Evolutionary conservation across 177 flowering plant species (phyloP).

Genomic region (Vitis hybrid): DNA sequence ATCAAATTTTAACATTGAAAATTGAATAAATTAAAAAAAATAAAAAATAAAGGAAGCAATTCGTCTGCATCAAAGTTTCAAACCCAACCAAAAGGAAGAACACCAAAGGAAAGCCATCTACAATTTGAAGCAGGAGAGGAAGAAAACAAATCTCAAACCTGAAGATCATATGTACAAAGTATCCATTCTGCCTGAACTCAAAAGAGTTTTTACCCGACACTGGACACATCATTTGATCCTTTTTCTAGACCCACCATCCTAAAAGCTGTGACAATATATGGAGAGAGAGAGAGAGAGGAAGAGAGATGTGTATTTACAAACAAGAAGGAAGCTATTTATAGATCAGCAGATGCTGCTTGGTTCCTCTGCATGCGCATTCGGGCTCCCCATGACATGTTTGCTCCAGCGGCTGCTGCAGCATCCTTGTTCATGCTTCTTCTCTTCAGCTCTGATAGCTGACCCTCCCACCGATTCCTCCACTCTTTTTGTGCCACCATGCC

Average conservation of each 20-base stretch:
- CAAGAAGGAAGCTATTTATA: constrained; percentile 3
- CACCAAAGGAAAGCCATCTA: no score
- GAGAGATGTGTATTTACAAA: background rate
- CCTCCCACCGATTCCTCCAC: constrained; percentile 70
- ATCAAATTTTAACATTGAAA: background rate
- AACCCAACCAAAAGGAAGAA: no score
- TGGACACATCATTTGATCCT: no score
- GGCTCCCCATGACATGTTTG: constrained; percentile 85
- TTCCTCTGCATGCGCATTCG: constrained; percentile 63
- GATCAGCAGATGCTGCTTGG: constrained; percentile 14
- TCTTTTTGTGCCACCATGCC: constrained; percentile 43
- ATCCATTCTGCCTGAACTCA: no score
- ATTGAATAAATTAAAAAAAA: background rate
- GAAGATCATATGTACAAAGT: no score
- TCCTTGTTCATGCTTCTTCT: constrained; percentile 58
- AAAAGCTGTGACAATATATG: no score
- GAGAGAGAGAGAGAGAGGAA: no score
- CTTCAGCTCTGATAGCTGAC: constrained; percentile 71
- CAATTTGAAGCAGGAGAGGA: no score
- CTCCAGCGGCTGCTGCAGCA: constrained; percentile 30
- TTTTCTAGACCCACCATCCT: no score
- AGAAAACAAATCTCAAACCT: no score
- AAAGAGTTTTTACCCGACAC: no score
- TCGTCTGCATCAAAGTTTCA: no score
- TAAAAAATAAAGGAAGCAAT: background rate